Base-by-base conservation (phyloP, 176 grass and related monocot genomes). In the Aegilops speltoides region DNA sequence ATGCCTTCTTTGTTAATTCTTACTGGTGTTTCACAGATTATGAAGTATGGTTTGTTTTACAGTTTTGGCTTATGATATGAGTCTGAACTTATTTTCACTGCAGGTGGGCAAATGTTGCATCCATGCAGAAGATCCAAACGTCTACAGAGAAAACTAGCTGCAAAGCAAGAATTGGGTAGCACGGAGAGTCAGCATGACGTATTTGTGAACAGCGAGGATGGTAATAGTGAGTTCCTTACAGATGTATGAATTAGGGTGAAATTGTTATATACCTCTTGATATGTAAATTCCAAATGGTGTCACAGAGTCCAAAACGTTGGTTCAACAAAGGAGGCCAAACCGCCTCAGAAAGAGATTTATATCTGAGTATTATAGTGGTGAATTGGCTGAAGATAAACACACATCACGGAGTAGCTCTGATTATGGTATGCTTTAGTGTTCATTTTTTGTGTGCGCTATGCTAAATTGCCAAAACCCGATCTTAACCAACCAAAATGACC, bases 261-360 rank as follows among this genome's bases (percentile, higher is more conserved):
- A 14, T 48, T 56, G 26, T 82, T 54, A 56, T 79, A 8, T 6
- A 82, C 54, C 43, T n/a, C 26, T 34, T 69, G 43, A 15, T 82
- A 56, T 46, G 38, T 67, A 48, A 32, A 67, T 32, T 81, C 40
- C 8, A 10, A 43, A n/a, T 67, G 46, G 46, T 57, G 31, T 54
- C 36, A 45, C 77, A 86, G 88, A 82, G 19, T n/a, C 75, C 26
- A 26, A 6, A 25, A 86, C 36, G 25, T 29, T 64, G 3, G n/a
- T 31, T 82, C 50, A 41, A 69, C 64, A 38, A 76, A 81, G 66
- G 62, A 84, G 73, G 73, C 48, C 88, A 62, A 90, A 90, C 54
- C 52, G 79, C 24, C 17, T 82, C 2, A 68, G 64, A 10, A 16
- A 38, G 37, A 86, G 64, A 38, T 37, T 40, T 63, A 12, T 19